Conservation (phyloP, 2,329 filamentous ascomycete species). For the Peltaster fructicola region DNA sequence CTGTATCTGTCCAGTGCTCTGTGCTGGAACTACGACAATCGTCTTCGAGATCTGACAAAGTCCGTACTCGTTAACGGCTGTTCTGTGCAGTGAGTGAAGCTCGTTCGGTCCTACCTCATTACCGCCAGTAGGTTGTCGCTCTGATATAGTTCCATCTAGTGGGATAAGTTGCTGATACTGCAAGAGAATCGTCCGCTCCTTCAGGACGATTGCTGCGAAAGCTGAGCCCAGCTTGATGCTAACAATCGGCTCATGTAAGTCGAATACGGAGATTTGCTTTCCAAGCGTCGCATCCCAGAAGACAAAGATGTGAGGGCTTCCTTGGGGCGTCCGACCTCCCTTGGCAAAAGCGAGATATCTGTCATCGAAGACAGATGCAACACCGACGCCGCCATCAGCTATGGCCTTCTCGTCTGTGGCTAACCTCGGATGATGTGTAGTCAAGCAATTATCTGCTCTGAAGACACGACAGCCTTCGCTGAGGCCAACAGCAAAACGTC, state of each 20-base stretch:
- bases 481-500: constrained; percentile 72
- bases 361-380: constrained; percentile 18
- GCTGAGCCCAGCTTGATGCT: constrained; percentile 61
- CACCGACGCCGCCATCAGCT: constrained; percentile 10
- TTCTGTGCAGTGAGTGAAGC: constrained; percentile 52
- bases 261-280: constrained; percentile 56
- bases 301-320: constrained; percentile 15
- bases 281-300: constrained; percentile 83
- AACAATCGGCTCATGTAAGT: constrained; percentile 63
- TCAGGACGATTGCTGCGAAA: constrained; percentile 60
- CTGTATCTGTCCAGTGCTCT: constrained; percentile 74
- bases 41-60: constrained; percentile 61
- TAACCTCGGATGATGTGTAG: constrained; percentile 12
- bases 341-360: constrained; percentile 71
- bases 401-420: constrained; percentile 1
- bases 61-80: constrained; percentile 66
- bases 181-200: constrained; percentile 15
- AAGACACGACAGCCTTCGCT: constrained; percentile 58
- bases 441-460: constrained; percentile 19
- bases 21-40: constrained; percentile 69
- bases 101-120: constrained; percentile 12
- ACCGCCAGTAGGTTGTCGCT: constrained; percentile 2
- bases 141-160: constrained; percentile 20
- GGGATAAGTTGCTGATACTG: constrained; percentile 12
- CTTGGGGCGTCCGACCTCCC: constrained; percentile 42